Evolutionary conservation across 2,329 filamentous ascomycete species (phyloP).

Genomic region (Sclerotinia nivalis): DNA sequence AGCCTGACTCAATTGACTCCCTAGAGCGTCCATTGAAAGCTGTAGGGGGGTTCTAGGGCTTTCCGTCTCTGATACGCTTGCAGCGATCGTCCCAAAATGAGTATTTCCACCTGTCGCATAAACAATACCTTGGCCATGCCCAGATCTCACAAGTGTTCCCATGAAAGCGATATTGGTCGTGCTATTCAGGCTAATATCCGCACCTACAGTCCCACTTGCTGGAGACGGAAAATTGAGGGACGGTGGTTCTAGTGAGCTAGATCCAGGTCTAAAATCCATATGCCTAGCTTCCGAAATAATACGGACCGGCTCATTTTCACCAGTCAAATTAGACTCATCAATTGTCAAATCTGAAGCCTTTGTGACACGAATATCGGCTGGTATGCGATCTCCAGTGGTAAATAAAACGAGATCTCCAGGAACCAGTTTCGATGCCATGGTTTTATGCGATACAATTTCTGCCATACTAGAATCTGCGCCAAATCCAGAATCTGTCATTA

Average conservation of each 20-base stretch:
- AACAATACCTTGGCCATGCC: conserved; percentile 94
- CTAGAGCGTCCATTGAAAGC: conserved; percentile 95
- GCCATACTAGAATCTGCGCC: conserved; percentile 57
- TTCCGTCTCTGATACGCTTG: conserved; percentile 91
- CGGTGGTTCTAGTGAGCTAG: conserved; percentile 43
- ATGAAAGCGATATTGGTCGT: conserved; percentile 95
- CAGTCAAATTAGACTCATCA: conserved; percentile 94
- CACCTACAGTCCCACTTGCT: conserved; percentile 58
- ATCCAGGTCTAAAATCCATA: conserved; percentile 38
- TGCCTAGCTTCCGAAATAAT: conserved; percentile 67
- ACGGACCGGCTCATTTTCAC: conserved; percentile 89
- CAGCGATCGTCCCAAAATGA: conserved; percentile 94
- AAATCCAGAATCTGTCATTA: conserved; percentile 32
- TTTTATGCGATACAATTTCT: conserved; percentile 73
- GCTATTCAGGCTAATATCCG: conserved; percentile 68
- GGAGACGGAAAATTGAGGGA: conserved; percentile 61
- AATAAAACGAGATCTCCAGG: conserved; percentile 92
- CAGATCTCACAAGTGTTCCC: conserved; percentile 93
- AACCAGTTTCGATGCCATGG: conserved; percentile 84
- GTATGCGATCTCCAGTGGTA: conserved; percentile 93
- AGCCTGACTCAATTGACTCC: conserved; percentile 93
- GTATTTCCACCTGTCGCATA: conserved; percentile 92
- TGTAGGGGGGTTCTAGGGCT: conserved; percentile 93
- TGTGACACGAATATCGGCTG: conserved; percentile 92
- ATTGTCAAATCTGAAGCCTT: conserved; percentile 87